Conservation (phyloP, 345 rosid genomes). For the Sapria himalayana region DNA sequence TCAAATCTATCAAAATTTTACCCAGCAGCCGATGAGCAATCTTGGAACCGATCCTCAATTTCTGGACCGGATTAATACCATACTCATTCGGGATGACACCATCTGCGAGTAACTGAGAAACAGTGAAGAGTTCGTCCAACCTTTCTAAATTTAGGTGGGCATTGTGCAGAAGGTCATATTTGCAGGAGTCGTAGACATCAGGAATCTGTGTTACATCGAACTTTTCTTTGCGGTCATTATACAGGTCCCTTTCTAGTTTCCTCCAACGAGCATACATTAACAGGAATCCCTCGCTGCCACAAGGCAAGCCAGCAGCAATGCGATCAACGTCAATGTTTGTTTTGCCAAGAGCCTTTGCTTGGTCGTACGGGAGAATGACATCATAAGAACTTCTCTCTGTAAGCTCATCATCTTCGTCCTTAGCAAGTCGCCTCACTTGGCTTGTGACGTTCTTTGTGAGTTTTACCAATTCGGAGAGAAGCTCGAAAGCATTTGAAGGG, state of each 20-base stretch:
- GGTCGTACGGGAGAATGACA: constrained; percentile 77
- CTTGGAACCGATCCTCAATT: constrained; percentile 92
- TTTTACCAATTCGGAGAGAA: constrained; percentile 55
- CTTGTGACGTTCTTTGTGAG: constrained; percentile 86
- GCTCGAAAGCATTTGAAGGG: constrained; percentile 59
- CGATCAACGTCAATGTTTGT: constrained; percentile 88
- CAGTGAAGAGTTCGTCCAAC: constrained; percentile 67
- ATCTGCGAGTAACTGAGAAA: constrained; percentile 96
- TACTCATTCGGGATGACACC: constrained; percentile 97
- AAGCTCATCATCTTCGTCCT: constrained; percentile 72
- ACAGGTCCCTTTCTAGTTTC: constrained; percentile 93
- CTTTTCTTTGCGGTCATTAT: constrained; percentile 91
- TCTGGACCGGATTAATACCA: constrained; percentile 90
- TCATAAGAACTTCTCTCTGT: constrained; percentile 45
- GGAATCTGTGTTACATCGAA: constrained; percentile 97
- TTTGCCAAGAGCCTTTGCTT: constrained; percentile 98
- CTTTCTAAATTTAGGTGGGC: constrained; percentile 85
- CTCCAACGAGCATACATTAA: constrained; percentile 99
- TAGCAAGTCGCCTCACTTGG: constrained; percentile 76
- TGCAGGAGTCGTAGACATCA: constrained; percentile 99
- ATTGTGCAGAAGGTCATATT: constrained; percentile 91
- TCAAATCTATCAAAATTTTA: constrained; percentile 80
- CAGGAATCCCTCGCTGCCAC: constrained; percentile 97
- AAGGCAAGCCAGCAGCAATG: constrained; percentile 96
- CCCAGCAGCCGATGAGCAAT: constrained; percentile 93